phyloP scores from a whole-genome alignment of 2,329 filamentous ascomycete species.

The Xylariaceae sp. region DNA sequence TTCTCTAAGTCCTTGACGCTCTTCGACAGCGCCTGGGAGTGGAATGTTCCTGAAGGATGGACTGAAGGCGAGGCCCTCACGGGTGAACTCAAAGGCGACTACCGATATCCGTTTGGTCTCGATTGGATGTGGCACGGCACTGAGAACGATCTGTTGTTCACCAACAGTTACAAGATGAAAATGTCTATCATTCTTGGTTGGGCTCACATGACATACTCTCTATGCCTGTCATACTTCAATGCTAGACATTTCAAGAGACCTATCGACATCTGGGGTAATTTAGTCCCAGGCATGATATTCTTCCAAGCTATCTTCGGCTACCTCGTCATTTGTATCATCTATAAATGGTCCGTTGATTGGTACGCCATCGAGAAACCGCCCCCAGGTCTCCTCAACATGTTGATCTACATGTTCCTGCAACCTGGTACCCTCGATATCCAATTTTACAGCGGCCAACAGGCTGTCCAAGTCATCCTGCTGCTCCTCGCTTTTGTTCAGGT shows the following conservation, averaged over 20 bases:
- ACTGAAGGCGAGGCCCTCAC: constrained; percentile 59
- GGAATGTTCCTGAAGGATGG: constrained; percentile 63
- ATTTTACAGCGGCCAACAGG: constrained; percentile 73
- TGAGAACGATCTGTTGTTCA: constrained; percentile 92
- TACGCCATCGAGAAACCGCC: constrained; percentile 58
- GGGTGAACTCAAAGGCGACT: constrained; percentile 62
- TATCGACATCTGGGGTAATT: constrained; percentile 96
- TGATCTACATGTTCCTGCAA: constrained; percentile 98
- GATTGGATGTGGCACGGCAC: constrained; percentile 97
- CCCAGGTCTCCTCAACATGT: constrained; percentile 92
- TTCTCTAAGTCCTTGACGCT: constrained; percentile 92
- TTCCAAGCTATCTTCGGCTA: constrained; percentile 99
- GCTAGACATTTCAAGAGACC: constrained; percentile 90
- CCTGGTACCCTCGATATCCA: constrained; percentile 70
- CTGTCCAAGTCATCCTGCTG: constrained; percentile 73
- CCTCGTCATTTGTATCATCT: constrained; percentile 86
- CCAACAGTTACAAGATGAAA: constrained; percentile 99
- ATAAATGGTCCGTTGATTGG: constrained; percentile 97
- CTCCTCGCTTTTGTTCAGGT: constrained; percentile 83
- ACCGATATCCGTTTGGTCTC: constrained; percentile 92
- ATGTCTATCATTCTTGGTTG: constrained; percentile 96
- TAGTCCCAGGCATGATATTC: constrained; percentile 97
- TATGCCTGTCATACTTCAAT: constrained; percentile 90
- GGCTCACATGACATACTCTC: constrained; percentile 98
- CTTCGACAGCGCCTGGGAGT: constrained; percentile 88